Conservation (phyloP, 768 basidiomycete genomes). For the Zangia roseola region DNA sequence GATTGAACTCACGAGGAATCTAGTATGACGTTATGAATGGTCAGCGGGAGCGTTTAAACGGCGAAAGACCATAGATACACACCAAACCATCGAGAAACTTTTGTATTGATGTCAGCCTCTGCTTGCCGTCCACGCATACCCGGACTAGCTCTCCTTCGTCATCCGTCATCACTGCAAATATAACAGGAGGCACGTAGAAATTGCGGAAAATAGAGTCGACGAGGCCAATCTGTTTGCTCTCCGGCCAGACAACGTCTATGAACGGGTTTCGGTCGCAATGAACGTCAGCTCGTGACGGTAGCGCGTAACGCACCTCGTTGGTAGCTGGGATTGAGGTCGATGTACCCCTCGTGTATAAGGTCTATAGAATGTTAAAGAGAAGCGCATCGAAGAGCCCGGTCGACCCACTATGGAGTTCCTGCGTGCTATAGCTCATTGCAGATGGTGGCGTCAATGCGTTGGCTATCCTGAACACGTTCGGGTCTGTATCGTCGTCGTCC, state of each 20-base stretch:
- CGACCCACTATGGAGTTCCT: conserved; percentile 46
- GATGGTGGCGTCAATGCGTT: conserved; percentile 41
- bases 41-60: conserved; percentile 4
- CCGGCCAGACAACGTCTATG: conserved; percentile 76
- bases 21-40: conserved; percentile 22
- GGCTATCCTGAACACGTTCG: conserved; percentile 43
- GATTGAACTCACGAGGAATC: conserved; percentile 51
- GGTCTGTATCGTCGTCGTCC: conserved; percentile 39
- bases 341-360: conserved; percentile 64
- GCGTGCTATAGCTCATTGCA: conserved; percentile 42
- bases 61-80: conserved; percentile 8
- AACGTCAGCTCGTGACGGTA: background rate
- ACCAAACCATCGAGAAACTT: conserved; percentile 49
- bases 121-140: conserved; percentile 55
- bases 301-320: conserved; percentile 55
- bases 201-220: conserved; percentile 54
- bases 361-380: conserved; percentile 33
- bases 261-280: background rate
- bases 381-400: background rate
- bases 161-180: conserved; percentile 44
- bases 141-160: conserved; percentile 40
- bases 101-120: conserved; percentile 47
- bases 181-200: conserved; percentile 51
- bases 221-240: conserved; percentile 57
- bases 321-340: conserved; percentile 71